phyloP scores from a whole-genome alignment of 257 asterid species.

The Gynochthodes officinalis region DNA sequence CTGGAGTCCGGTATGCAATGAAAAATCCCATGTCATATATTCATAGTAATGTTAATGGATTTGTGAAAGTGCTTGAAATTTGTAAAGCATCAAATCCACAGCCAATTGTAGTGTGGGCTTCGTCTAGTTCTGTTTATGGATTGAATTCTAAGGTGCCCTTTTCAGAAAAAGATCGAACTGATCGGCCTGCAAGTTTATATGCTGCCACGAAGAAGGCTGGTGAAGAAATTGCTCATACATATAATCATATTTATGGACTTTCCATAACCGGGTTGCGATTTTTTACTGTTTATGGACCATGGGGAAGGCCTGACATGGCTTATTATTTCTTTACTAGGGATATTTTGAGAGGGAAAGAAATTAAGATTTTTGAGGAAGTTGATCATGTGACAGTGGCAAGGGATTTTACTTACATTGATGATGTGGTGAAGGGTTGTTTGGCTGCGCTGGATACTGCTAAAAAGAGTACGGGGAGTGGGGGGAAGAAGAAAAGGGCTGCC shows the following conservation, averaged over 20 bases:
- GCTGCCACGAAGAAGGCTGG: slow-evolving; percentile 93
- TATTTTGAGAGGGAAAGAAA: slow-evolving; percentile 66
- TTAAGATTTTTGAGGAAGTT: slow-evolving; percentile 60
- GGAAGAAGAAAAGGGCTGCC: slow-evolving; percentile 54
- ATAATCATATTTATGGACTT: slow-evolving; percentile 75
- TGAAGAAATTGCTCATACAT: slow-evolving; percentile 76
- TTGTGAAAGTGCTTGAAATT: slow-evolving; percentile 61
- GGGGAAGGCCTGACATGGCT: slow-evolving; percentile 95
- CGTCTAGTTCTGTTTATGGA: slow-evolving; percentile 82
- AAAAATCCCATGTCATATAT: slow-evolving; percentile 65
- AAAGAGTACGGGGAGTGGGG: slow-evolving; percentile 73
- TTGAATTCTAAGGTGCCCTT: slow-evolving; percentile 79
- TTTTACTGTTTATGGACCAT: slow-evolving; percentile 85
- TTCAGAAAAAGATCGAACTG: slow-evolving; percentile 69
- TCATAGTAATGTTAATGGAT: slow-evolving; percentile 65
- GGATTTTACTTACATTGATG: slow-evolving; percentile 81
- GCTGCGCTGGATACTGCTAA: slow-evolving; percentile 59
- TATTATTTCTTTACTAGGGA: slow-evolving; percentile 77
- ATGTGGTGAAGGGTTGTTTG: slow-evolving; percentile 76
- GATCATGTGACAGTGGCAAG: slow-evolving; percentile 70
- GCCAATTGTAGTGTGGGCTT: slow-evolving; percentile 77
- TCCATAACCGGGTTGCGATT: slow-evolving; percentile 71
- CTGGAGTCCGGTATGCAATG: slow-evolving; percentile 85
- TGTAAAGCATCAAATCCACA: slow-evolving; percentile 62
- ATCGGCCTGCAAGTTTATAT: slow-evolving; percentile 77